Base-by-base conservation (phyloP, 495 filamentous ascomycete species). In the Penicillium antarcticum region DNA sequence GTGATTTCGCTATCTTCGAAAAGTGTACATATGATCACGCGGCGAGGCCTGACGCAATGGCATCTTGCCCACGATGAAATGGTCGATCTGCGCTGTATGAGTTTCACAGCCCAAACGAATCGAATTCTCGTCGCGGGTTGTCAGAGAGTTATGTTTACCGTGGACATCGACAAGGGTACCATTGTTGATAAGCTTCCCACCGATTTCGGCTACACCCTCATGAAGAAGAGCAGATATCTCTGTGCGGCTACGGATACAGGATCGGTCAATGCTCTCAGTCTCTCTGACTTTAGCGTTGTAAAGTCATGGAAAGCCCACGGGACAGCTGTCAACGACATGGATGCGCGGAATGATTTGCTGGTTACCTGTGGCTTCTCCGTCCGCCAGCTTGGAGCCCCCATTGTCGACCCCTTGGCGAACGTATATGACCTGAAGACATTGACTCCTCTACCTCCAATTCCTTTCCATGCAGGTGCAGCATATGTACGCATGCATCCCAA, bases 401-500 rank as follows among this genome's bases (percentile, higher is more conserved):
- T 91, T 65, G 84, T 94, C 1, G 94, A 97, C 61, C 87, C 89
- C 2, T 80, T 96, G 41, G 91, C 95, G 45, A 96, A 95, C 53
- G 90, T 97, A 13, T 99, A 90, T 58, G 91, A 97, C 63, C 72
- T 99, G 21, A 95, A 92, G 67, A 94, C 87, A 41, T 77, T 96
- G 67, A 73, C 80, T 16, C 86, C 90, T 8, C 78, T 97, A 56
- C 85, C 89, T 11, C 94, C 94, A 2, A 88, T 97, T 48, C 87
- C 94, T 0, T 97, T 97, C 62, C 90, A 91, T 43, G 85, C 89
- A 8, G 89, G 91, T 1, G 92, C 92, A 7, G 92, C 92, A 17
- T 92, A 89, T 72, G 91, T 96, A 10, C 83, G 94, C 33, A 89
- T 97, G 84, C 95, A 99, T 66, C 95, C 95, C 8, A 86, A 88